Base-by-base conservation (phyloP, 805 yeast species). In the Saturnispora besseyi region DNA sequence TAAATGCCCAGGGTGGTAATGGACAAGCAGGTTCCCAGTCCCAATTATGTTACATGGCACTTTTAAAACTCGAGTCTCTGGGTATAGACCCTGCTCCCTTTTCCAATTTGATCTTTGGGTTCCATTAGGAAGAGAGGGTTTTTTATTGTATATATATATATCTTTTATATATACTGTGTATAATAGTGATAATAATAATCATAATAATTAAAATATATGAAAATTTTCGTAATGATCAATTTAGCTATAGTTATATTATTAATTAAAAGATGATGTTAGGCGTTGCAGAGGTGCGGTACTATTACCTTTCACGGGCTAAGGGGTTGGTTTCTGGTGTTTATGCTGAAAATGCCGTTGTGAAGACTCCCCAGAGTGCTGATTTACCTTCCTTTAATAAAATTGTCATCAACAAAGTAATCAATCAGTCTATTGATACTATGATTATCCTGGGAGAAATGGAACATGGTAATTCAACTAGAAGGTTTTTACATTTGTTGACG, bases 41-140 rank as follows among this genome's bases (percentile, higher is more conserved):
- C 4, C 40, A 36, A 36, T 36, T 36, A 51, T 60, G 40, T 12
- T 36, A 36, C 24, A 36, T 36, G 40, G 21, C 40, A 5, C 40
- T 36, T 12, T 18, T 36, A 15, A 36, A 36, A 36, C 40, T 36
- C 13, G 40, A 36, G 15, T 36, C 40, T 15, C 40, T 36, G 24
- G 21, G 21, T 18, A 18, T 36, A 36, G 40, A 36, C 40, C 40
- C 21, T 22, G 15, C 18, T 21, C 40, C 40, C 40, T 36, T 36
- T 18, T 48, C 56, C 57, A 52, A 75, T 48, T 44, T 53, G 55
- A 10, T 52, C 24, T 41, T 37, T 29, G 46, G 46, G 15, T 43
- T 43, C 24, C 37, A 43, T 32, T 43, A 18, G 18, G 18, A 18
- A 18, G 18, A 18, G 11, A 33, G 4, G 13, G 11, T 4, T 12